A percentile compares a stretch with the other conserved stretches of the same genome.
These are phyloP conservation scores for Dimocarpus longan DNA, from an alignment of 345 rosid genomes.

Conservation along the genomic window DNA sequence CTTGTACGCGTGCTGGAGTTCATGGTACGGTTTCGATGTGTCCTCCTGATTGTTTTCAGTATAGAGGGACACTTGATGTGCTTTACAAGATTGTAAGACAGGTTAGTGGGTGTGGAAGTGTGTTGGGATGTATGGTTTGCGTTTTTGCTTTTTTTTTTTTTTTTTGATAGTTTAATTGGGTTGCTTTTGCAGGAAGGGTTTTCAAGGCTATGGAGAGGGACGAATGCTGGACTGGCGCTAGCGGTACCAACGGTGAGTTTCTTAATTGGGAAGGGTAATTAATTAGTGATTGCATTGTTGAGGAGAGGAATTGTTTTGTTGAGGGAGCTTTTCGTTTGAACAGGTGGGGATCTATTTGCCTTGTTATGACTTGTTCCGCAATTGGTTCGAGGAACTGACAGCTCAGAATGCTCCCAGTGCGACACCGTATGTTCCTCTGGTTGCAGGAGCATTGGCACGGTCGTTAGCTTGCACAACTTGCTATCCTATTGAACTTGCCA, in stretches of 20 bases:
- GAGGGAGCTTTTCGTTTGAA: conserved; percentile 9
- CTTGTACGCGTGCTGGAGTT: conserved; percentile 93
- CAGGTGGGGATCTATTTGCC: conserved; percentile 98
- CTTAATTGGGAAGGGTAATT: background rate
- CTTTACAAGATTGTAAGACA: conserved; percentile 85
- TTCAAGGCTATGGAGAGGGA: conserved; percentile 93
- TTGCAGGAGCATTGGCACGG: conserved; percentile 87
- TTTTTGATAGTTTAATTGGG: conserved; percentile 23
- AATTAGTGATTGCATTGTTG: conserved; percentile 1
- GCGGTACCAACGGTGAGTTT: conserved; percentile 84
- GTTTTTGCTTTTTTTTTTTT: background rate
- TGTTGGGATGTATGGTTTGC: background rate
- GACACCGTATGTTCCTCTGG: conserved; percentile 61
- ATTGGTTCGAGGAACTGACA: conserved; percentile 65
- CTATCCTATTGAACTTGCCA: conserved; percentile 96
- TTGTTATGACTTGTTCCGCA: conserved; percentile 85
- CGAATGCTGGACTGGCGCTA: conserved; percentile 92
- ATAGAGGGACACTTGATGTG: conserved; percentile 96
- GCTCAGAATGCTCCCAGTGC: conserved; percentile 48
- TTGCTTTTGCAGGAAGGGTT: conserved; percentile 75
- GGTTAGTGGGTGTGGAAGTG: conserved; percentile 43
- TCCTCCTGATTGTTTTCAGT: conserved; percentile 98
- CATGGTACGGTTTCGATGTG: conserved; percentile 97
- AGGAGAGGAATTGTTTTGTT: background rate
- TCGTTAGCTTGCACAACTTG: conserved; percentile 90